These are phyloP conservation scores for Curvularia spicifera DNA, from an alignment of 2,329 filamentous ascomycete species.

Conservation along the genomic window DNA sequence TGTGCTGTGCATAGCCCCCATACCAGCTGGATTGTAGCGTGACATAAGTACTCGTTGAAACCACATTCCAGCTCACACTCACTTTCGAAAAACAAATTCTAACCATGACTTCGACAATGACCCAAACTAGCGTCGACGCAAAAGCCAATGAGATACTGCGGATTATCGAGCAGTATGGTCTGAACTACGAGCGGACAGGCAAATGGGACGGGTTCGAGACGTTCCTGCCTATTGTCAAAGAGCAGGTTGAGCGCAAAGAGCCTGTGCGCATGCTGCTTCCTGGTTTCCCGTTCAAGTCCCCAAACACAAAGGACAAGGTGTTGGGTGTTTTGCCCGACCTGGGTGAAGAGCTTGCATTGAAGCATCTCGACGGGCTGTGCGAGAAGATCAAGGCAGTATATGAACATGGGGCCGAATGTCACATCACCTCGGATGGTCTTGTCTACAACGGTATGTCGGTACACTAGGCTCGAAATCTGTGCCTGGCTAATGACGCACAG, in stretches of 20 bases:
- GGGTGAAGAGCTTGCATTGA: constrained; percentile 53
- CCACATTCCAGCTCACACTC: not conserved
- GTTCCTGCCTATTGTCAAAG: constrained; percentile 28
- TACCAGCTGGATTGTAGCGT: constrained; percentile 1
- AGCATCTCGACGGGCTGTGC: constrained; percentile 53
- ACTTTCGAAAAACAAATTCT: not conserved
- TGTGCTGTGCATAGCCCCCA: constrained; percentile 2
- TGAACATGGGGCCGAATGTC: constrained; percentile 49
- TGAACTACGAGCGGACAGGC: constrained; percentile 35
- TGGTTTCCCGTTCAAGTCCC: constrained; percentile 68
- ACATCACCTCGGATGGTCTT: constrained; percentile 54
- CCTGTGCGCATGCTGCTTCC: constrained; percentile 53
- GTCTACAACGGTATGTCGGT: constrained; percentile 47
- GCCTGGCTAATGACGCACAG: constrained; percentile 23
- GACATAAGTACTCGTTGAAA: constrained; percentile 1
- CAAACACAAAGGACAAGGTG: constrained; percentile 62
- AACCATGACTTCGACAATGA: constrained; percentile 1
- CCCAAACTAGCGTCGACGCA: constrained; percentile 1
- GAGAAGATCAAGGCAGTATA: constrained; percentile 51
- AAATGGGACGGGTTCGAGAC: constrained; percentile 34
- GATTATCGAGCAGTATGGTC: constrained; percentile 32
- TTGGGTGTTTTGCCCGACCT: constrained; percentile 56
- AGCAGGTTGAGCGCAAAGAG: constrained; percentile 27
- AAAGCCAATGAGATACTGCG: constrained; percentile 26
- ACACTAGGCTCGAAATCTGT: not conserved